A percentile compares a stretch with the other conserved stretches of the same genome.
These are phyloP conservation scores for Sphaerulina populicola DNA, from an alignment of 2,329 filamentous ascomycete genomes.

Conservation along the genomic window DNA sequence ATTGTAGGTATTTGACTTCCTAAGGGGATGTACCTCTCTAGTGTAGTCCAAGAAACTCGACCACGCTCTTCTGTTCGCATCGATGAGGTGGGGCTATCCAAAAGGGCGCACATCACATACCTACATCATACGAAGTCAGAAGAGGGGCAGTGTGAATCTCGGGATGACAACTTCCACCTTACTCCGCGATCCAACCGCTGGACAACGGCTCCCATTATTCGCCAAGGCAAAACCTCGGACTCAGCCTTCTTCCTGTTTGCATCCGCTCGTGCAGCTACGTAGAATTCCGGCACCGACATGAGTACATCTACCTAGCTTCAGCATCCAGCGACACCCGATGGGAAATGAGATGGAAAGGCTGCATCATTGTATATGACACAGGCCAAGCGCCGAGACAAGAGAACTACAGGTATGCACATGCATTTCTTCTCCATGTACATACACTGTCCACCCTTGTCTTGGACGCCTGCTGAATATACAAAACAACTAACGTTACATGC, in stretches of 20 bases:
- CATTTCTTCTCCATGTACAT: constrained; percentile 9
- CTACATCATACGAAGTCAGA: neutral
- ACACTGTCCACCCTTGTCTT: constrained; percentile 17
- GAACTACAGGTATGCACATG: neutral
- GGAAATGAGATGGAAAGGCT: neutral
- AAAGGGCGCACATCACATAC: too few species aligned
- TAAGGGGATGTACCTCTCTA: too few species aligned
- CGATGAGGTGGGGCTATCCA: neutral
- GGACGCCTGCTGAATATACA: constrained; percentile 22
- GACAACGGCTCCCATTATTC: neutral
- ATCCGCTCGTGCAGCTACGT: neutral
- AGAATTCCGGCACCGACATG: neutral
- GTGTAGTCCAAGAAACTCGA: neutral
- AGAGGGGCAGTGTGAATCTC: constrained; percentile 7
- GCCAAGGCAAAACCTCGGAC: neutral
- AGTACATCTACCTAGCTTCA: too few species aligned
- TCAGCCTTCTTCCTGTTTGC: constrained; percentile 8
- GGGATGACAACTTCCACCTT: neutral
- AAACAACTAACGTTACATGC: constrained; percentile 22
- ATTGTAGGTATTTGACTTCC: constrained; percentile 12
- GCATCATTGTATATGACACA: neutral
- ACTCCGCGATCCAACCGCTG: constrained; percentile 10
- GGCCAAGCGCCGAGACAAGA: neutral
- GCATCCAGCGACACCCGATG: too few species aligned
- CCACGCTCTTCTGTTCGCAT: neutral